These are phyloP conservation scores for Glycine latifolia DNA, from an alignment of 306 rosid species.

Conservation along the genomic window DNA sequence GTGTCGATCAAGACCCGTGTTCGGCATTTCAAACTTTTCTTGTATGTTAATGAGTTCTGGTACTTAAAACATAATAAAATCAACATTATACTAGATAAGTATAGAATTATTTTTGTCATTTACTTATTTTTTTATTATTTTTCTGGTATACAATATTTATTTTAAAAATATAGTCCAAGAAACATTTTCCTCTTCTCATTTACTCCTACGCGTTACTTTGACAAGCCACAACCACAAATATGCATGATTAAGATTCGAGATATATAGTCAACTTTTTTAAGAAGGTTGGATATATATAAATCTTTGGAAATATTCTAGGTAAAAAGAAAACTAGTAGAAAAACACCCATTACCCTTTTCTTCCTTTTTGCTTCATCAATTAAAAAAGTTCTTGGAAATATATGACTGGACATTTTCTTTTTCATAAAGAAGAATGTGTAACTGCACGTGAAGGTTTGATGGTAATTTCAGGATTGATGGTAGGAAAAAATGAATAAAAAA, in stretches of 20 bases:
- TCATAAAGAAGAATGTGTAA: neutral
- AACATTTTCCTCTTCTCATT: slow-evolving; percentile 18
- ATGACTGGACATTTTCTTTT: neutral
- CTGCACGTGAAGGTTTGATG: slow-evolving; percentile 36
- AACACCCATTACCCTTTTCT: neutral
- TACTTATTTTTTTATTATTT: neutral
- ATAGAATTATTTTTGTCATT: neutral
- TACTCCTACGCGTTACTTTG: slow-evolving; percentile 30
- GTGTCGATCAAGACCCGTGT: neutral
- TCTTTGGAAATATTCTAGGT: neutral
- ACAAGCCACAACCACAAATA: slow-evolving; percentile 12
- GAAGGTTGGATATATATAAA: neutral
- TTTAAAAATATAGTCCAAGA: neutral
- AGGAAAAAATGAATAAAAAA: slow-evolving; percentile 14
- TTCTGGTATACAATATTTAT: neutral
- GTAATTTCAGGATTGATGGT: slow-evolving; percentile 25
- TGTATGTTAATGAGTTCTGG: neutral
- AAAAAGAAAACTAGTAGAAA: neutral
- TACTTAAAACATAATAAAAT: neutral
- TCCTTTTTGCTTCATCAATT: neutral
- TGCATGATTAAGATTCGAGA: slow-evolving; percentile 2
- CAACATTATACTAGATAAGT: neutral
- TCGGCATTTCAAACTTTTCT: slow-evolving; percentile 24
- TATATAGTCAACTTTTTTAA: neutral
- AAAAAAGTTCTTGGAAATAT: neutral